phyloP scores from a whole-genome alignment of 1,284 basidiomycete species.

The Pseudozyma sp. region DNA sequence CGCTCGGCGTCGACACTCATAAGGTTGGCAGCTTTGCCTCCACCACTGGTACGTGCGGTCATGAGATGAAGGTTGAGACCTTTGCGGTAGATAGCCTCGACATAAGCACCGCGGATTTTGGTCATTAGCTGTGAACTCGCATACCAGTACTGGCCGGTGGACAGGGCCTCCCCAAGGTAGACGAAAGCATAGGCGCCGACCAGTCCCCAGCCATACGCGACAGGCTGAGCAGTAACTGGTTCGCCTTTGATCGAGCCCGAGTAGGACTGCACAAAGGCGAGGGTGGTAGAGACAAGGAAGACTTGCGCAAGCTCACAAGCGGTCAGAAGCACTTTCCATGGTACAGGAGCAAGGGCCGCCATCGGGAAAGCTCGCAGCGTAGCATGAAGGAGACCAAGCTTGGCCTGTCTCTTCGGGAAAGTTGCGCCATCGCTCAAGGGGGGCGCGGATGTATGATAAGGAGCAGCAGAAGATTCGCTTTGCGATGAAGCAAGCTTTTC shows the following conservation, averaged over 20 bases:
- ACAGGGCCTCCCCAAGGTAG: slow-evolving; percentile 53
- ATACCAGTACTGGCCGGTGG: slow-evolving; percentile 53
- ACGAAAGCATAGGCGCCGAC: slow-evolving; percentile 61
- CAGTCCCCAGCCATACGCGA: slow-evolving; percentile 60
- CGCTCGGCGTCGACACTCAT: slow-evolving; percentile 66
- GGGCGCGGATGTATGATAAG: not conserved
- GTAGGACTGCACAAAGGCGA: slow-evolving; percentile 57
- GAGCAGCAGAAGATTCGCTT: not conserved
- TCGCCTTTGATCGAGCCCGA: slow-evolving; percentile 12
- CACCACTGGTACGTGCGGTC: slow-evolving; percentile 53
- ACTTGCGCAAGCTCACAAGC: slow-evolving; percentile 54
- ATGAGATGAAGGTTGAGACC: slow-evolving; percentile 55
- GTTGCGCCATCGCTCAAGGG: slow-evolving; percentile 5
- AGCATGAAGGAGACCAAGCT: slow-evolving; percentile 35
- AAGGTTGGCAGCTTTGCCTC: slow-evolving; percentile 57
- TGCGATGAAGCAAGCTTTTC: slow-evolving; percentile 23
- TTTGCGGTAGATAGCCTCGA: slow-evolving; percentile 62
- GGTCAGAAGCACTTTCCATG: slow-evolving; percentile 50
- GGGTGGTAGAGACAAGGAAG: slow-evolving; percentile 54
- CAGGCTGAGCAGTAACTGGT: slow-evolving; percentile 33
- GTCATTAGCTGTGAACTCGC: slow-evolving; percentile 45
- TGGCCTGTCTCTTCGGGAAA: slow-evolving; percentile 23
- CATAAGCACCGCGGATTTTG: slow-evolving; percentile 55
- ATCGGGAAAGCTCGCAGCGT: slow-evolving; percentile 48
- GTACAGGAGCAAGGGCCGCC: slow-evolving; percentile 45